A percentile compares a stretch with the other conserved stretches of the same genome.
Conservation (phyloP, 2,329 filamentous ascomycete genomes). For the Trichoderma sp. region DNA sequence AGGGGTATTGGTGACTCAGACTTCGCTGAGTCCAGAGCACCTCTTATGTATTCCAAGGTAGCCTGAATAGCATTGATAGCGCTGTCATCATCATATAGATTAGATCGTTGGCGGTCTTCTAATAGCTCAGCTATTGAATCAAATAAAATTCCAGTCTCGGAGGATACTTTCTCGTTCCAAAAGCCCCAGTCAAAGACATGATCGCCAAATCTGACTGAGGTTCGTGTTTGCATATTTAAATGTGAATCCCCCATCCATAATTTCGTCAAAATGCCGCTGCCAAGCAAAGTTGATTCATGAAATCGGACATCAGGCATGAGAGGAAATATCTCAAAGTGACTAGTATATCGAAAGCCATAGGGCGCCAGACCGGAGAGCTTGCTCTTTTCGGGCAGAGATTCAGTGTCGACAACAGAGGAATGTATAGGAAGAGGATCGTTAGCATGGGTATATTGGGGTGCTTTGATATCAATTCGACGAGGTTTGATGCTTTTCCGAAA, state of each 20-base stretch:
- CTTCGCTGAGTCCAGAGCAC: constrained; percentile 44
- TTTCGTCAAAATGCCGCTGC: constrained; percentile 52
- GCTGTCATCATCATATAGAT: constrained; percentile 23
- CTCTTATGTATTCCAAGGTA: constrained; percentile 50
- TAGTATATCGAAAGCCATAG: constrained; percentile 62
- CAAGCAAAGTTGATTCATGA: constrained; percentile 60
- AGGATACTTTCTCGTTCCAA: constrained; percentile 61
- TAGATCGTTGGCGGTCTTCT: constrained; percentile 26
- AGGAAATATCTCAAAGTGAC: constrained; percentile 64
- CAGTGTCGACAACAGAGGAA: constrained; percentile 23
- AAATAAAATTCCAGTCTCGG: constrained; percentile 62
- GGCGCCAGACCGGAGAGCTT: constrained; percentile 57
- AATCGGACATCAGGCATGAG: constrained; percentile 59
- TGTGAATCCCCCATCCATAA: constrained; percentile 36
- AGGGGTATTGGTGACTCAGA: constrained; percentile 30
- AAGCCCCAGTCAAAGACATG: constrained; percentile 55
- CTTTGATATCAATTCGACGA: constrained; percentile 49
- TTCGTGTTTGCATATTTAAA: constrained; percentile 37
- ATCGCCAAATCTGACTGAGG: constrained; percentile 50
- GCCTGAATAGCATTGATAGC: constrained; percentile 45
- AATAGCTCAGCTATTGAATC: constrained; percentile 58
- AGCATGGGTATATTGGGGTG: constrained; percentile 55
- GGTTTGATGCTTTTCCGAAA: constrained; percentile 50
- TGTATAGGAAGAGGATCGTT: constrained; percentile 50
- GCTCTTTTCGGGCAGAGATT: constrained; percentile 28